These are phyloP conservation scores for Maudiozyma humilis DNA, from an alignment of 1,139 yeast genomes.

Conservation along the genomic window DNA sequence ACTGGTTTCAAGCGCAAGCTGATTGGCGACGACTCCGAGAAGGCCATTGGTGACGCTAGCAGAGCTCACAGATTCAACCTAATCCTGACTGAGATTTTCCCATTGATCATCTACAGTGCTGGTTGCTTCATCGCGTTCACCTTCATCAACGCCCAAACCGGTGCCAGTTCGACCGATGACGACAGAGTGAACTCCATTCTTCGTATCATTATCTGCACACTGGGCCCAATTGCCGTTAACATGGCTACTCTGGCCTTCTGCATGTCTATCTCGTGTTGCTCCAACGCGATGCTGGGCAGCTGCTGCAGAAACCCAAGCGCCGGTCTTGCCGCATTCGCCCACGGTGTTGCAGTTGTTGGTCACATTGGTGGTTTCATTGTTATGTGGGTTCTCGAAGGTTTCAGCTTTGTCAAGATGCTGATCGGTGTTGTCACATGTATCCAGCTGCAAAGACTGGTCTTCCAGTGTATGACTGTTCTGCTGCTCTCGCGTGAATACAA, in stretches of 20 bases:
- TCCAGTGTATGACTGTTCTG: conserved; percentile 73
- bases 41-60: conserved; percentile 86
- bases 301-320: conserved; percentile 98
- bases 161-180: conserved; percentile 50
- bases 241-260: conserved; percentile 74
- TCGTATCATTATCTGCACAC: conserved; percentile 79
- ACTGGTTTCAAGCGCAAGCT: conserved; percentile 96
- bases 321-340: conserved; percentile 94
- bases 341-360: conserved; percentile 82
- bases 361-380: conserved; percentile 82
- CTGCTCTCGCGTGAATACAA: conserved; percentile 93
- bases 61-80: conserved; percentile 90
- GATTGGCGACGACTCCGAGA: conserved; percentile 81
- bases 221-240: conserved; percentile 87
- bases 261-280: conserved; percentile 84
- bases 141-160: conserved; percentile 93
- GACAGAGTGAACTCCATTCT: conserved; percentile 66
- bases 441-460: conserved; percentile 78
- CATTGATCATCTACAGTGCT: conserved; percentile 80
- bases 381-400: conserved; percentile 96
- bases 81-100: conserved; percentile 76
- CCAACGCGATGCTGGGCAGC: conserved; percentile 88
- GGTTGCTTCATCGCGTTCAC: conserved; percentile 87
- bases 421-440: conserved; percentile 80
- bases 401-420: conserved; percentile 79